Percentiles rank a stretch among this genome's conserved stretches.
Evolutionary conservation across 1,139 yeast genomes (phyloP).

Genomic region (Nakaseomyces delphensis): DNA sequence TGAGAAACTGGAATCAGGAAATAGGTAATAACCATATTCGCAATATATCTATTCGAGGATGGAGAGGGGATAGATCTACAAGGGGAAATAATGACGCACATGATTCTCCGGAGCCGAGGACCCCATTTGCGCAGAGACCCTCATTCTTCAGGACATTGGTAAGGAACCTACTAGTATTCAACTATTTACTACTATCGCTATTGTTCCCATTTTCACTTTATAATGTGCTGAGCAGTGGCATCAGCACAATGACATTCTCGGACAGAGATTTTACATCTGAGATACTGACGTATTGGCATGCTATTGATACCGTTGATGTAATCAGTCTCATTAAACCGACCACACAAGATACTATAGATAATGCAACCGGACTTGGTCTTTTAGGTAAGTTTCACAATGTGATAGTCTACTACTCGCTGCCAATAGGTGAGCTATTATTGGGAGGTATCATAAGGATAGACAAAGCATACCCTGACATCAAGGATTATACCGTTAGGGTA

Average conservation of each 20-base stretch:
- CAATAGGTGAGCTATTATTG: conserved; percentile 11
- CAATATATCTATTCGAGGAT: neutral
- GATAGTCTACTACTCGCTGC: conserved; percentile 21
- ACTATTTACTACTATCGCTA: conserved; percentile 24
- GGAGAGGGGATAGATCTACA: neutral
- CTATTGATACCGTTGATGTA: conserved; percentile 4
- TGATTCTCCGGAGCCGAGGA: conserved; percentile 9
- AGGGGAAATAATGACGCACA: neutral
- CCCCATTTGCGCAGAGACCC: conserved; percentile 19
- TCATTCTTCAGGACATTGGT: conserved; percentile 21
- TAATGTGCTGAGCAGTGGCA: conserved; percentile 24
- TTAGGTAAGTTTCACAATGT: conserved; percentile 29
- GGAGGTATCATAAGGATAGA: neutral
- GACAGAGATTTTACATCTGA: conserved; percentile 24
- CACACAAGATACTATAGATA: neutral
- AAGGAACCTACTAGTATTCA: conserved; percentile 23
- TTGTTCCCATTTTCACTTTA: conserved; percentile 29
- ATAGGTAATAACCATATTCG: conserved; percentile 1
- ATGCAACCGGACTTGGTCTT: conserved; percentile 14
- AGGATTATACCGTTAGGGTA: neutral
- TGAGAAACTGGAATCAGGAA: conserved; percentile 2
- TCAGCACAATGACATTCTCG: conserved; percentile 26
- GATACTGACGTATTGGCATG: conserved; percentile 16
- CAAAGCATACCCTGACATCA: conserved; percentile 4
- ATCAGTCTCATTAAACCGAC: conserved; percentile 2